Conservation (phyloP, 2,329 filamentous ascomycete genomes). For the Aspergillus brasiliensis region DNA sequence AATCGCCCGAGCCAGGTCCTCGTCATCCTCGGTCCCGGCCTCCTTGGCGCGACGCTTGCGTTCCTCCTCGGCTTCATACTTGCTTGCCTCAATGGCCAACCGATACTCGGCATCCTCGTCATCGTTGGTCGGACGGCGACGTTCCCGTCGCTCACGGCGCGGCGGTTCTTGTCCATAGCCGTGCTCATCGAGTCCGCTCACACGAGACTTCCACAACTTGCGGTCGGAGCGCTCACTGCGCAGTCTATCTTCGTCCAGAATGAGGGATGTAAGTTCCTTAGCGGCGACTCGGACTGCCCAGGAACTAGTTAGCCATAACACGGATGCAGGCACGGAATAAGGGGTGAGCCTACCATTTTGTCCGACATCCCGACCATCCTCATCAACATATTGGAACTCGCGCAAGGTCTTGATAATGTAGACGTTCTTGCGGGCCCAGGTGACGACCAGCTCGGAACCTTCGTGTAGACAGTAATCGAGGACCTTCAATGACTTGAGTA, state of each 20-base stretch:
- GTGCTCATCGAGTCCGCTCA: slow-evolving; percentile 83
- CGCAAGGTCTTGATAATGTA: slow-evolving; percentile 98
- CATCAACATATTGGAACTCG: slow-evolving; percentile 95
- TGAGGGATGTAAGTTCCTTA: slow-evolving; percentile 89
- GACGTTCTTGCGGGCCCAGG: slow-evolving; percentile 96
- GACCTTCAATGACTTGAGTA: slow-evolving; percentile 95
- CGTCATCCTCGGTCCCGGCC: slow-evolving; percentile 70
- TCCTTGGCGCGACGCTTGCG: slow-evolving; percentile 66
- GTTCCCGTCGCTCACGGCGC: slow-evolving; percentile 49
- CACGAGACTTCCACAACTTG: slow-evolving; percentile 94
- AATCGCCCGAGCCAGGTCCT: slow-evolving; percentile 92
- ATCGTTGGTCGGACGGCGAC: slow-evolving; percentile 59
- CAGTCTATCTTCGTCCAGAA: slow-evolving; percentile 90
- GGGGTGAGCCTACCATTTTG: slow-evolving; percentile 74
- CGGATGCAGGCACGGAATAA: not conserved
- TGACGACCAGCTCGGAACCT: slow-evolving; percentile 93
- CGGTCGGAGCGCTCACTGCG: slow-evolving; percentile 87
- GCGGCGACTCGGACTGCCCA: slow-evolving; percentile 83
- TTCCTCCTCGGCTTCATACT: slow-evolving; percentile 92
- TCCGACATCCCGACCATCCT: slow-evolving; percentile 92
- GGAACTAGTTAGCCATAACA: slow-evolving; percentile 10
- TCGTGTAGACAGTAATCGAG: slow-evolving; percentile 98
- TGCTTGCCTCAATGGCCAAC: slow-evolving; percentile 91
- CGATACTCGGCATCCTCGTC: slow-evolving; percentile 90
- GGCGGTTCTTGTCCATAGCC: slow-evolving; percentile 47